These are phyloP conservation scores for Mycena latifolia DNA, from an alignment of 768 basidiomycete species.

Conservation along the genomic window DNA sequence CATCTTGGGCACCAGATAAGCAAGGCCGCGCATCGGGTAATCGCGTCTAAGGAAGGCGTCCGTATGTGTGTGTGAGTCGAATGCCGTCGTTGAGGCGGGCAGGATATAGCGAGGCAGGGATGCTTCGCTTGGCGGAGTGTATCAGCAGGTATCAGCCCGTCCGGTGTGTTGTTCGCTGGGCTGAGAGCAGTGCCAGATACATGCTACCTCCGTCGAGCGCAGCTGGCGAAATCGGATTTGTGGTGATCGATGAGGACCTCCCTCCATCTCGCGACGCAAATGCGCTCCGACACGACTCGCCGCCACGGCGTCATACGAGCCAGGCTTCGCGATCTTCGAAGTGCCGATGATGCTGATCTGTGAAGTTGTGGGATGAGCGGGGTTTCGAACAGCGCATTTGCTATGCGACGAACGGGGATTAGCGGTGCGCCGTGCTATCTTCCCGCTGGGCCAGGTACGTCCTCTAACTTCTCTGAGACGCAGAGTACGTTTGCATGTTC, in stretches of 20 bases:
- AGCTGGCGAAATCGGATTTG: not conserved
- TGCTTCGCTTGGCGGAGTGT: not conserved
- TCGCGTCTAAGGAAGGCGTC: not conserved
- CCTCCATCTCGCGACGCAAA: constrained; percentile 13
- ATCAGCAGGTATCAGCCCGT: too few species aligned
- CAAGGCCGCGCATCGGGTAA: not conserved
- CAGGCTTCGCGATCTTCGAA: not conserved
- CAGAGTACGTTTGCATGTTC: too few species aligned
- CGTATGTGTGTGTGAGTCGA: not conserved
- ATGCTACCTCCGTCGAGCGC: constrained; percentile 4
- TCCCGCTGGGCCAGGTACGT: too few species aligned
- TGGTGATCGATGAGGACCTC: constrained; percentile 12
- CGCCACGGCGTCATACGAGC: too few species aligned
- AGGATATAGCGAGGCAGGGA: not conserved
- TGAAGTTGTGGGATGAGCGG: too few species aligned
- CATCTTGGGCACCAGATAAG: constrained; percentile 20
- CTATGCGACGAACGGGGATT: too few species aligned
- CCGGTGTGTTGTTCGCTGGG: not conserved
- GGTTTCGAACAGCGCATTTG: too few species aligned
- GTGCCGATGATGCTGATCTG: constrained; percentile 27
- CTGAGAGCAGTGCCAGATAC: not conserved
- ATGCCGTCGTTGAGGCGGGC: not conserved
- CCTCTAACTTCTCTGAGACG: too few species aligned
- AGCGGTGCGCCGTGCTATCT: too few species aligned
- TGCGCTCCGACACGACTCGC: constrained; percentile 15